Evolutionary conservation across 2,329 filamentous ascomycete species (phyloP).

Genomic region (Cadophora sp.): DNA sequence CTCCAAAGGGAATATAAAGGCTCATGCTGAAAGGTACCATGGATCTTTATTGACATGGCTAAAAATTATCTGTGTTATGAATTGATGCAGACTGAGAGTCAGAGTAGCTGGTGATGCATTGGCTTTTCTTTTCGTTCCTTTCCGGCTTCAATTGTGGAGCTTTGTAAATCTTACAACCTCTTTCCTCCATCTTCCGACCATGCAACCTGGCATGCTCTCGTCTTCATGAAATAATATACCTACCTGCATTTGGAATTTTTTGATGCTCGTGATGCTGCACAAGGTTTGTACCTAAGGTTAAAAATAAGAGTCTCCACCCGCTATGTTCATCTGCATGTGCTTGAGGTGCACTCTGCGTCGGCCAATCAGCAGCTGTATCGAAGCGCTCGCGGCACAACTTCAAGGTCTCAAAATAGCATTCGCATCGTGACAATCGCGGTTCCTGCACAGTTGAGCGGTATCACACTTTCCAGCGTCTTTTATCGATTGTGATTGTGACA

Average conservation of each 20-base stretch:
- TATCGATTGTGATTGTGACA: conserved; percentile 14
- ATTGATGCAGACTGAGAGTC: too few species aligned
- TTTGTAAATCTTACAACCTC: too few species aligned
- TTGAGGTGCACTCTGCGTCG: background rate
- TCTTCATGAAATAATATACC: background rate
- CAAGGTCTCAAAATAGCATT: background rate
- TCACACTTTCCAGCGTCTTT: conserved; percentile 15
- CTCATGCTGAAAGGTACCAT: too few species aligned
- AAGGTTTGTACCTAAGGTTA: conserved; percentile 3
- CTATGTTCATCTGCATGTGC: background rate
- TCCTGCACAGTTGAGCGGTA: conserved; percentile 7
- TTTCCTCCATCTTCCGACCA: too few species aligned
- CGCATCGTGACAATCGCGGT: conserved; percentile 1
- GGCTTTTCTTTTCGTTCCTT: too few species aligned
- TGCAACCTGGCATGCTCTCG: too few species aligned
- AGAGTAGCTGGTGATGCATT: too few species aligned
- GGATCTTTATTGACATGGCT: too few species aligned
- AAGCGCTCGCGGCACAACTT: conserved; percentile 10
- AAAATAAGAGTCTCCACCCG: conserved; percentile 7
- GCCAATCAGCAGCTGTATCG: conserved; percentile 10
- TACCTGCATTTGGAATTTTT: background rate
- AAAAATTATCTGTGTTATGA: too few species aligned
- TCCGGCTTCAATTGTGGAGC: too few species aligned
- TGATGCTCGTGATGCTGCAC: background rate
- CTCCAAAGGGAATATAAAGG: too few species aligned